Conservation (phyloP, 2,329 filamentous ascomycete species). For the Aspergillus ochraceus region DNA sequence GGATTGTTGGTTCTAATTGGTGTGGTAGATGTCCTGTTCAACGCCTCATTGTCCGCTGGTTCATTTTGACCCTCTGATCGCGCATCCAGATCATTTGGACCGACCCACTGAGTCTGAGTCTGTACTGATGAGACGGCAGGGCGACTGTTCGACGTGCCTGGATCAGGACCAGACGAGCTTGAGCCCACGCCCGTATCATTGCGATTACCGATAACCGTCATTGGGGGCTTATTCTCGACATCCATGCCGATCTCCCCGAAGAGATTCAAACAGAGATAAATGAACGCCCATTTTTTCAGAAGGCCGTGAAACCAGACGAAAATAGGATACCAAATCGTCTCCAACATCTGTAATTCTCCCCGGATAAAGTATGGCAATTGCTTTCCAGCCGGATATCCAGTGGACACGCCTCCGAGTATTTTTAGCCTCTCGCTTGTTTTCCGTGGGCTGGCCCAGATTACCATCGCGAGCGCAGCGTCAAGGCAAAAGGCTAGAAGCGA, state of each 20-base stretch:
- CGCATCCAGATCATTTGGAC: too few species aligned
- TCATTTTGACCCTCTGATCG: too few species aligned
- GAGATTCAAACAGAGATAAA: background rate
- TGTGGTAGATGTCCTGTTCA: background rate
- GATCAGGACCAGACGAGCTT: background rate
- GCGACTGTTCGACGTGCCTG: background rate
- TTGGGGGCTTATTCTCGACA: background rate
- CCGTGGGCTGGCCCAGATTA: too few species aligned
- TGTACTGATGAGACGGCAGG: too few species aligned
- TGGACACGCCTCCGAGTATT: too few species aligned
- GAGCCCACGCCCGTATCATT: background rate
- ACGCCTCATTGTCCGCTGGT: background rate
- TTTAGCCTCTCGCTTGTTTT: too few species aligned
- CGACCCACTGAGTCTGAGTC: too few species aligned
- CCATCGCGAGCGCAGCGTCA: background rate
- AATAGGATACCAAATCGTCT: background rate
- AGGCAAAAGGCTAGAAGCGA: background rate
- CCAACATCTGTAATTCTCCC: too few species aligned
- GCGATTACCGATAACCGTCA: background rate
- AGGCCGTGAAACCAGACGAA: background rate
- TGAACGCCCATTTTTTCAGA: background rate
- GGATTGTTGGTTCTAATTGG: background rate
- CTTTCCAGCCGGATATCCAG: too few species aligned
- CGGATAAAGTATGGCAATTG: too few species aligned
- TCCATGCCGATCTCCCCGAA: background rate